These are phyloP conservation scores for Apiospora phragmitis DNA, from an alignment of 2,329 filamentous ascomycete species.

Conservation along the genomic window DNA sequence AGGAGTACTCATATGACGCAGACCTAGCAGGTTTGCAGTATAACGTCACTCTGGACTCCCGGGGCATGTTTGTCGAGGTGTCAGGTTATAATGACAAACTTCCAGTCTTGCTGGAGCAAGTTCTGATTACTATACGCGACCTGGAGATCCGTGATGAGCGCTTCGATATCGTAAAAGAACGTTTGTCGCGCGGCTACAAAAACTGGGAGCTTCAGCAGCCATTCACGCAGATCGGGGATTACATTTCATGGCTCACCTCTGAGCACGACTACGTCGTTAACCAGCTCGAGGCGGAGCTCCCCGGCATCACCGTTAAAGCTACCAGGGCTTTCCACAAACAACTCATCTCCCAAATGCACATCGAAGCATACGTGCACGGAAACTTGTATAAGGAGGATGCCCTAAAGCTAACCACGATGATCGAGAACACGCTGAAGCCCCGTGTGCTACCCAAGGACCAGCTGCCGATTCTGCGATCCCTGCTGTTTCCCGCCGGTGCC, in stretches of 20 bases:
- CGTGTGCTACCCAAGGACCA: conserved; percentile 73
- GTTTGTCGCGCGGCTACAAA: conserved; percentile 71
- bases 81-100: conserved; percentile 97
- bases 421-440: conserved; percentile 77
- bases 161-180: conserved; percentile 90
- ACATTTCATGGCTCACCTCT: conserved; percentile 75
- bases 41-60: conserved; percentile 68
- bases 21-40: conserved; percentile 90
- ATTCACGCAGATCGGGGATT: conserved; percentile 84
- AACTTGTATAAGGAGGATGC: conserved; percentile 96
- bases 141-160: conserved; percentile 82
- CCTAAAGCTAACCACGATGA: conserved; percentile 75
- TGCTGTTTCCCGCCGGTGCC: conserved; percentile 75
- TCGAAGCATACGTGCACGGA: conserved; percentile 86
- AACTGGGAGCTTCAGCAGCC: conserved; percentile 90
- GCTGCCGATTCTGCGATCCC: conserved; percentile 75
- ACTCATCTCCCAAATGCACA: conserved; percentile 78
- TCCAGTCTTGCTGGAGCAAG: conserved; percentile 84
- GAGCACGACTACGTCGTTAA: conserved; percentile 79
- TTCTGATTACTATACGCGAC: conserved; percentile 80
- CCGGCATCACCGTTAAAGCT: conserved; percentile 70
- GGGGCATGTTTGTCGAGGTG: conserved; percentile 76
- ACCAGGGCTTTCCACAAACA: conserved; percentile 78
- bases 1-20: conserved; percentile 94
- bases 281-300: conserved; percentile 76